These are phyloP conservation scores for Barnettozyma sucrosica DNA, from an alignment of 805 yeast species.

Conservation along the genomic window DNA sequence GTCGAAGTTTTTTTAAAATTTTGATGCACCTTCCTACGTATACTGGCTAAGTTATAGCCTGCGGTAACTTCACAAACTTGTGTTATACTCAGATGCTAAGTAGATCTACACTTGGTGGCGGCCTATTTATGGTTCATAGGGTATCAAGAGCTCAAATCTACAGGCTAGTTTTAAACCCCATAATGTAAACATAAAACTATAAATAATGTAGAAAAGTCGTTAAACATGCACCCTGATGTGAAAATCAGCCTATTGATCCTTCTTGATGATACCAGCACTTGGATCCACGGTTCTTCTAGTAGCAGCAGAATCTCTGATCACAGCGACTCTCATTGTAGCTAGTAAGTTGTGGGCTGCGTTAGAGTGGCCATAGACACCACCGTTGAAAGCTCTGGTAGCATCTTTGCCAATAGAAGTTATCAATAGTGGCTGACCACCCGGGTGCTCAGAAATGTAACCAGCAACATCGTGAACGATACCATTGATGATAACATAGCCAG, in stretches of 20 bases:
- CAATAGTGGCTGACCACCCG: slow-evolving; percentile 76
- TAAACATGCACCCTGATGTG: neutral
- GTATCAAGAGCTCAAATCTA: too few relatives aligned
- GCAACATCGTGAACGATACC: slow-evolving; percentile 79
- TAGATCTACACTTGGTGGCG: too few relatives aligned
- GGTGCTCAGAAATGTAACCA: slow-evolving; percentile 65
- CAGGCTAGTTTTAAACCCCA: neutral
- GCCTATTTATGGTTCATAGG: too few relatives aligned
- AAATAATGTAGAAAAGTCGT: neutral
- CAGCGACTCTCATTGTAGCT: slow-evolving; percentile 80
- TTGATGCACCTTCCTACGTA: too few relatives aligned
- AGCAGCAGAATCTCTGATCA: slow-evolving; percentile 60
- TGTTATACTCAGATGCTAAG: too few relatives aligned
- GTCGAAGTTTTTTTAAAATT: too few relatives aligned
- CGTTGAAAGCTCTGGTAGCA: slow-evolving; percentile 79
- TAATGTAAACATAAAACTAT: neutral
- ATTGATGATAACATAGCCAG: slow-evolving; percentile 62
- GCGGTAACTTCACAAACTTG: too few relatives aligned
- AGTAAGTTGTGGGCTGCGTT: slow-evolving; percentile 81
- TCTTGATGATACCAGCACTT: slow-evolving; percentile 14
- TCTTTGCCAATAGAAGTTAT: slow-evolving; percentile 73
- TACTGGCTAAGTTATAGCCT: too few relatives aligned
- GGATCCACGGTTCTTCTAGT: slow-evolving; percentile 20
- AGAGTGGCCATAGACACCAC: slow-evolving; percentile 81
- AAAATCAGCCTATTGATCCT: slow-evolving; percentile 1